Base-by-base conservation (phyloP, 2,329 filamentous ascomycete genomes). In the Xylariaceae sp. region DNA sequence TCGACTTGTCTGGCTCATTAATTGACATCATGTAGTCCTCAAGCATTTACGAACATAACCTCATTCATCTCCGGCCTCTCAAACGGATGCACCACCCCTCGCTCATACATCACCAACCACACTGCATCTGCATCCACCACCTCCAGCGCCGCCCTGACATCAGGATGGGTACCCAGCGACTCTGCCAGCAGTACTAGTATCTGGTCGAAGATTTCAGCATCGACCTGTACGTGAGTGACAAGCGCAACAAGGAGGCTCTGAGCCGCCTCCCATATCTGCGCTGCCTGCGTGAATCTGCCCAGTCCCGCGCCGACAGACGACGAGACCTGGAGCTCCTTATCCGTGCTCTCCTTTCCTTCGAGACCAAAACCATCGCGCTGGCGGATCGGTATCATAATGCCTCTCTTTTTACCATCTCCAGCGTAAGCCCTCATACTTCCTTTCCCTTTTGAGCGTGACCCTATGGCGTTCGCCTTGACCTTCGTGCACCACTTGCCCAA, bases 111-210 rank as follows among this genome's bases (percentile, higher is more conserved):
- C 31, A 70, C 68, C 49, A 91, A 63, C 88, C 88, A 94, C 3
- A 93, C 83, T 1, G 85, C 83, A 67, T 93, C 87, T 1, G 74
- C 68, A 60, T 91, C 89, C 39, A 84, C 66, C 3, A 59, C 64
- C 50, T 85, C 79, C 34, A 93, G 62, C 9, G 78, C 79, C 26
- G 66, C 63, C 36, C 70, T 73, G 9, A 83, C 73, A 36, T 76
- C 67, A 2, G 54, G 41, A 19, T 71, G 66, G 26, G 58, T 63
- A 37, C 69, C 62, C 34, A 82, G 50, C 29, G 69, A 59, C 24
- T 73, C 73, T 3, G 62, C 70, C 19, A 93, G 61, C 39, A 90
- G 63, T 6, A 76, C 74, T 33, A 91, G 58, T 11, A 87, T 74
- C 39, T 88, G 76, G 49, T 90, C 87, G 59, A 89, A 87, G 49